Base-by-base conservation (phyloP, 208 protist species). In the Trypanosoma grayi region DNA sequence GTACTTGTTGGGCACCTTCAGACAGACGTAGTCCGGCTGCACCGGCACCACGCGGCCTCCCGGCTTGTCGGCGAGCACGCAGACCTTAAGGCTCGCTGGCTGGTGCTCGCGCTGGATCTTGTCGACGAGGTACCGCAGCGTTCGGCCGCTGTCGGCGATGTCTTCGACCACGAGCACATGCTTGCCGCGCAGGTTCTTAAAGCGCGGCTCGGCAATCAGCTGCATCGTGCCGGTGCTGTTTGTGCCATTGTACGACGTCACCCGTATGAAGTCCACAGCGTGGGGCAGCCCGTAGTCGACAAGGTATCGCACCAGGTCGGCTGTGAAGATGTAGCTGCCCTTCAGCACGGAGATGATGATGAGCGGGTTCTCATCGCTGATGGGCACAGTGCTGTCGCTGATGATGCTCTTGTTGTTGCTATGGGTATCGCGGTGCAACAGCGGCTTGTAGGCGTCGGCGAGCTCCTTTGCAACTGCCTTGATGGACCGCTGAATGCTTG, bases 101-200 rank as follows among this genome's bases (percentile, higher is more conserved):
- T 70, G 27, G 46, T 79, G 78, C 46, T 68, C 64, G 16, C 47
- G 13, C 9, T 73, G 59, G 2, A 95, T 43, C 25, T 73, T 66
- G 16, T 77, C 58, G 2, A 70, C 50, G 13, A 97, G 30, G 45
- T 83, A 92, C 28, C 53, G 54, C 36, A 97, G 58, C 16, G 93
- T 95, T 34, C 67, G 77, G 48, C 86, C 93, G 11, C 74, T 88
- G 66, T 96, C 90, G 34, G 73, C 80, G 45, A 97, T 87, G 52
- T 97, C 93, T 69, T 97, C 93, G 0, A 97, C 46, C 22, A 97
- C 79, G 24, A 97, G 71, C 10, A 96, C 72, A 66, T 97, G 93
- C 66, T 92, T 92, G 36, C 80, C 77, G 11, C 50, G 11, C 34
- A 95, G 47, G 63, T 85, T 71, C 25, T 59, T 51, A 40, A 91